Base-by-base conservation (phyloP, 345 rosid genomes). In the Syzygium aromaticum region DNA sequence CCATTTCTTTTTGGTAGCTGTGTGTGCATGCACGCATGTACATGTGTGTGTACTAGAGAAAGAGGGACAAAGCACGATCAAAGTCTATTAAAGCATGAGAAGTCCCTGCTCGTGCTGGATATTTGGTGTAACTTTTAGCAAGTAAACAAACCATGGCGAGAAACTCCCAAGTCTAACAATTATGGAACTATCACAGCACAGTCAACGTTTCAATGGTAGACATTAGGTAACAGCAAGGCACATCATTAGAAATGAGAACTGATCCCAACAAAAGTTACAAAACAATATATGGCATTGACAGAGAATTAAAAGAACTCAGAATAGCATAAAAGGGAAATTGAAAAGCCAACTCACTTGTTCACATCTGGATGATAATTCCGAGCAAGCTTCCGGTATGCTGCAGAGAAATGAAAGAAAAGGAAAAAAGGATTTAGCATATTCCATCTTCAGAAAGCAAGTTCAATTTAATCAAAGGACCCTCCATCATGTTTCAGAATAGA, bases 301-400 rank as follows among this genome's bases (percentile, higher is more conserved):
- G 7, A 33, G n/a, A 27, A 56, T 33, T 28, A 25, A 38, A 38
- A 19, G 43, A 38, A 73, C 46, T 73, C 49, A 25, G 82, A 53
- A 54, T 57, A 77, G 30, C 86, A 57, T 22, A 51, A 30, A 61
- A 38, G 22, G 5, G 84, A 30, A n/a, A 83, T 52, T 43, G 53
- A 86, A 85, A 73, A 23, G 80, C 33, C 52, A 57, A 92, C 97
- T 95, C 87, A 96, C 99, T 98, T 98, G 94, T 98, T 98, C 86
- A 98, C 98, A 86, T 98, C 99, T 11, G 98, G 99, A 92, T 98
- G 99, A 88, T 92, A 96, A 91, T 89, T 96, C 93, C 99, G 94
- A 13, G 99, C 99, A 80, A 96, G 99, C 90, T 98, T 98, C 88
- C 99, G 93, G 85, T 98, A 98, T 85, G 99, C 99, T 98, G 96